Percentiles rank a stretch among this genome's conserved stretches.
Evolutionary conservation across 805 yeast genomes (phyloP).

Genomic region (Cyberlindnera mississippiensis): DNA sequence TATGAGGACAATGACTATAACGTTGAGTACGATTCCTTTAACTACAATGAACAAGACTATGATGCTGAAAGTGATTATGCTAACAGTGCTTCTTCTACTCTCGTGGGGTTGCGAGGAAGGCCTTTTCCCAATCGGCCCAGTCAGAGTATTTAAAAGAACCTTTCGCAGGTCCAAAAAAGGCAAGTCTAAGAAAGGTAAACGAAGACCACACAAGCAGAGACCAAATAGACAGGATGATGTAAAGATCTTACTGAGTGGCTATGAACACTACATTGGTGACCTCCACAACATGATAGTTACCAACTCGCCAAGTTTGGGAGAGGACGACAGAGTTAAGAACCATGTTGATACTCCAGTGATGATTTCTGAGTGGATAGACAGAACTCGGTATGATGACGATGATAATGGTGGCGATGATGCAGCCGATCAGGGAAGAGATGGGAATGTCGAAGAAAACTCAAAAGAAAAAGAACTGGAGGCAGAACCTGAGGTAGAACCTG

Average conservation of each 20-base stretch:
- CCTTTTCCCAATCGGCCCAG: conserved; percentile 10
- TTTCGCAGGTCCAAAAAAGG: conserved; percentile 2
- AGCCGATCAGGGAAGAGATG: no score
- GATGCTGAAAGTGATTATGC: background rate
- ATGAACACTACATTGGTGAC: conserved; percentile 9
- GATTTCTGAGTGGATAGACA: conserved; percentile 8
- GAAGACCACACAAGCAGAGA: no score
- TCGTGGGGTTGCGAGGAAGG: background rate
- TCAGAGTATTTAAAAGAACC: background rate
- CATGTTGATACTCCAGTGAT: conserved; percentile 1
- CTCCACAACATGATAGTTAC: conserved; percentile 11
- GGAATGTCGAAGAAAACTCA: no score
- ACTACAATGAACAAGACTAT: conserved; percentile 2
- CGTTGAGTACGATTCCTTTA: background rate
- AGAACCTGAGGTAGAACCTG: no score
- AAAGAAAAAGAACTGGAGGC: no score
- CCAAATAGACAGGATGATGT: background rate
- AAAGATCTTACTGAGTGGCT: background rate
- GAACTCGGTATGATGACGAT: background rate
- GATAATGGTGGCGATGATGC: background rate
- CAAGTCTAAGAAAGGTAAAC: conserved; percentile 1
- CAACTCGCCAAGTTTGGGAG: conserved; percentile 11
- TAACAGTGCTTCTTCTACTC: background rate
- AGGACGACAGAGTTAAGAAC: background rate
- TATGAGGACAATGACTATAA: background rate